Conservation (phyloP, 2,329 filamentous ascomycete species). For the Aspergillus sp. region DNA sequence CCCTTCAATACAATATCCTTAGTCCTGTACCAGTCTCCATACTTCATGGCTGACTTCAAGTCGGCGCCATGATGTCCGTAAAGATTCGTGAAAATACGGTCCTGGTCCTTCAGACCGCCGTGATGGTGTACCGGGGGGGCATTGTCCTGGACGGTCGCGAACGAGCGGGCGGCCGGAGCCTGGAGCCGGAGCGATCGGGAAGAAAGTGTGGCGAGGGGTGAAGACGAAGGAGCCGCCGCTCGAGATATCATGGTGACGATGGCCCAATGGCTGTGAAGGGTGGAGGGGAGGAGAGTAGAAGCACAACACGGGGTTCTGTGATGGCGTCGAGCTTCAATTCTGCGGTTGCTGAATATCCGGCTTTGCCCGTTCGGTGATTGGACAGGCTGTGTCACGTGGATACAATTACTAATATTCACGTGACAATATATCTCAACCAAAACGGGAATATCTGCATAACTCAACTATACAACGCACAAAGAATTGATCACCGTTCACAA, state of each 20-base stretch:
- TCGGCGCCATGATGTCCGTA: constrained; percentile 91
- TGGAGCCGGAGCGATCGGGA: constrained; percentile 43
- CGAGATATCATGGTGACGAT: constrained; percentile 46
- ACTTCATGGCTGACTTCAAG: constrained; percentile 92
- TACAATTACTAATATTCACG: not conserved
- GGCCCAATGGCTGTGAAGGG: constrained; percentile 34
- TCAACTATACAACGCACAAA: not conserved
- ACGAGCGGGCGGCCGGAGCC: constrained; percentile 56
- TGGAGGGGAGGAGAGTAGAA: constrained; percentile 22
- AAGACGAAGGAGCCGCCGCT: constrained; percentile 45
- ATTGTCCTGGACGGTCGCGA: constrained; percentile 78
- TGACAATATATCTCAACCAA: not conserved
- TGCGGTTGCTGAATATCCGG: constrained; percentile 42
- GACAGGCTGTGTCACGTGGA: constrained; percentile 29
- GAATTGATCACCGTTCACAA: not conserved
- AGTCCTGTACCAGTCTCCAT: constrained; percentile 99
- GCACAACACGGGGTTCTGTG: constrained; percentile 18
- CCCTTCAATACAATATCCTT: constrained; percentile 98
- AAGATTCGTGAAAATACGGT: constrained; percentile 98
- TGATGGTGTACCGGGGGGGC: constrained; percentile 62
- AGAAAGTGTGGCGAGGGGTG: constrained; percentile 41
- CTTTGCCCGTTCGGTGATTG: constrained; percentile 40
- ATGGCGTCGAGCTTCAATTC: constrained; percentile 34
- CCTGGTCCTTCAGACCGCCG: constrained; percentile 90
- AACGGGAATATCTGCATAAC: constrained; percentile 5